Conservation (phyloP, 2,329 filamentous ascomycete species). For the Botrytis sinoallii region DNA sequence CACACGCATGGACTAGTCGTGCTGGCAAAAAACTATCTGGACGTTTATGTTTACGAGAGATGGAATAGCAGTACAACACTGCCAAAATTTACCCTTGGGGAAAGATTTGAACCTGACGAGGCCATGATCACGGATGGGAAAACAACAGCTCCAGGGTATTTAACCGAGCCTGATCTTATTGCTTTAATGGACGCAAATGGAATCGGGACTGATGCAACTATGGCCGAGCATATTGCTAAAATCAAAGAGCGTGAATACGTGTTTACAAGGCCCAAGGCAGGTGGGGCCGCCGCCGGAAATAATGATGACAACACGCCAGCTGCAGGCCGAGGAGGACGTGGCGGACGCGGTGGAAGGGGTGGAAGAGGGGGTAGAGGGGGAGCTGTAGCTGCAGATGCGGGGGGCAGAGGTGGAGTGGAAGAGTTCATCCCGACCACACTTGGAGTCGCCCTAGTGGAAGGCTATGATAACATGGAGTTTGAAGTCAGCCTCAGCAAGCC, state of each 20-base stretch:
- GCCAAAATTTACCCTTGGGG: slow-evolving; percentile 74
- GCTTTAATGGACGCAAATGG: slow-evolving; percentile 97
- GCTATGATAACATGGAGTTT: slow-evolving; percentile 91
- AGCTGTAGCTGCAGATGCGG: slow-evolving; percentile 40
- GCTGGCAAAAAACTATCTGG: slow-evolving; percentile 84
- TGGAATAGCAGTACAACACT: slow-evolving; percentile 87
- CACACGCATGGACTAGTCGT: slow-evolving; percentile 80
- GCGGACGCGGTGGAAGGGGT: slow-evolving; percentile 43
- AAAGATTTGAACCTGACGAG: slow-evolving; percentile 83
- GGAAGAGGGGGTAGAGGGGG: slow-evolving; percentile 46
- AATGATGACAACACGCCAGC: slow-evolving; percentile 37
- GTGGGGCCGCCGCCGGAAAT: slow-evolving; percentile 31
- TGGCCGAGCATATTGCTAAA: slow-evolving; percentile 97
- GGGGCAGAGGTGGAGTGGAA: slow-evolving; percentile 54
- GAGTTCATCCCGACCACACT: slow-evolving; percentile 92
- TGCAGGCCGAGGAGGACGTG: slow-evolving; percentile 41
- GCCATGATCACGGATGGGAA: slow-evolving; percentile 89
- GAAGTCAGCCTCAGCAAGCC: slow-evolving; percentile 93
- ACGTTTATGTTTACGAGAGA: slow-evolving; percentile 94
- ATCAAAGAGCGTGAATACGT: slow-evolving; percentile 91
- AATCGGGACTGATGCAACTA: slow-evolving; percentile 96
- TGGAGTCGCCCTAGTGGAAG: slow-evolving; percentile 86
- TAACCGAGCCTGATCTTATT: slow-evolving; percentile 94
- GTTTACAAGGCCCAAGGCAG: slow-evolving; percentile 54
- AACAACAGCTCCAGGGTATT: slow-evolving; percentile 76